These are phyloP conservation scores for Sporormia fimetaria DNA, from an alignment of 495 filamentous ascomycete genomes.

Conservation along the genomic window DNA sequence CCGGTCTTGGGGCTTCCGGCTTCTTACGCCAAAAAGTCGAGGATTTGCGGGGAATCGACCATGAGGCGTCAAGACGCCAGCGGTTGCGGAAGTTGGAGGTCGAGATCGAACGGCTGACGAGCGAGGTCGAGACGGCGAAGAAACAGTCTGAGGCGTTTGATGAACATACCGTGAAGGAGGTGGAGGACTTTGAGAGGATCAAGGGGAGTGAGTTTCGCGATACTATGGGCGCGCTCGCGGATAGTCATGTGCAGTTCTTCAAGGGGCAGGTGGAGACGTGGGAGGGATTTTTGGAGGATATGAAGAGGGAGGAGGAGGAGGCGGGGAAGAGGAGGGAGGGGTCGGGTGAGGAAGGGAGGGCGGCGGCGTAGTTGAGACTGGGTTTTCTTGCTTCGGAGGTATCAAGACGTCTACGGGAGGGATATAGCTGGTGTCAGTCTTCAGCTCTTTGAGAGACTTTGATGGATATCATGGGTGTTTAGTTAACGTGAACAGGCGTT, in stretches of 20 bases:
- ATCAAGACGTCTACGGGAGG: too few relatives aligned
- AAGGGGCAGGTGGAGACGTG: constrained; percentile 66
- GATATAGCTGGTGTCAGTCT: too few relatives aligned
- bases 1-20: constrained; percentile 55
- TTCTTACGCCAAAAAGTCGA: constrained; percentile 93
- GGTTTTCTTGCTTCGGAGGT: too few relatives aligned
- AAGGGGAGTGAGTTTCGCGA: constrained; percentile 86
- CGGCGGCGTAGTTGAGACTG: neutral
- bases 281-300: constrained; percentile 79
- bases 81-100: constrained; percentile 81
- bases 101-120: constrained; percentile 76
- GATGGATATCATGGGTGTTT: too few relatives aligned
- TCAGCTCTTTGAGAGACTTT: too few relatives aligned
- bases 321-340: constrained; percentile 29
- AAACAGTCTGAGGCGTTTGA: constrained; percentile 77
- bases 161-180: constrained; percentile 86
- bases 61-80: constrained; percentile 80
- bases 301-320: constrained; percentile 49
- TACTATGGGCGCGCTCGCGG: constrained; percentile 70
- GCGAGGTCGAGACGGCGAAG: constrained; percentile 77
- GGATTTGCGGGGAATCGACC: constrained; percentile 92
- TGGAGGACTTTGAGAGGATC: constrained; percentile 89
- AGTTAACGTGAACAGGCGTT: too few relatives aligned
- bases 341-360: constrained; percentile 6
- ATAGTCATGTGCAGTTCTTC: constrained; percentile 82